phyloP scores from a whole-genome alignment of 352 stramenopile genomes.

The Pythium aphanidermatum region DNA sequence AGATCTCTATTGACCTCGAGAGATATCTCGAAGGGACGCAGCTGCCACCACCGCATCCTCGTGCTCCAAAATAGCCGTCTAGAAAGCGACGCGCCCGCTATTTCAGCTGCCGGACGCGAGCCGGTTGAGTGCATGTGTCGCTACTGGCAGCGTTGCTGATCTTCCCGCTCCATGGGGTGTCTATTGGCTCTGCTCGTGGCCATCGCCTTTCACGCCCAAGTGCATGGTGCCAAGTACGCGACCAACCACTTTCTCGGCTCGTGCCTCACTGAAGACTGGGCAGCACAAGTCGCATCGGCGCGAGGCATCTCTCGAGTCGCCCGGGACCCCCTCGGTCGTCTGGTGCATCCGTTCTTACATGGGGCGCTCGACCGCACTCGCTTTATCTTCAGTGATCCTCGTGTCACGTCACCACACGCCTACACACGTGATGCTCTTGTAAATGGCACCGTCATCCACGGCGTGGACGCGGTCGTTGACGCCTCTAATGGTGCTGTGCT shows the following conservation, averaged over 20 bases:
- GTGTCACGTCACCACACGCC: slow-evolving; percentile 6
- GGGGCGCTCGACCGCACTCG: slow-evolving; percentile 22
- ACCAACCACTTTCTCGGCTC: slow-evolving; percentile 41
- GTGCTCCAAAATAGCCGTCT: no score
- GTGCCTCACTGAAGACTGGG: slow-evolving; percentile 35
- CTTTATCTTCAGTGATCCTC: slow-evolving; percentile 27
- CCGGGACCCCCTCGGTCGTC: slow-evolving; percentile 21
- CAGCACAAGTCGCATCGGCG: slow-evolving; percentile 19
- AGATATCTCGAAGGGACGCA: no score
- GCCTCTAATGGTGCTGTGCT: slow-evolving; percentile 4
- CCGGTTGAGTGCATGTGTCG: no score
- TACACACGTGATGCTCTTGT: slow-evolving; percentile 13
- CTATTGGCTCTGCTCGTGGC: no score
- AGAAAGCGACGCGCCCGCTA: no score
- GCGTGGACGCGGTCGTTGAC: slow-evolving; percentile 12
- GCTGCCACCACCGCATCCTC: no score
- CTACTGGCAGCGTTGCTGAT: no score
- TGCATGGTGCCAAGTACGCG: no score
- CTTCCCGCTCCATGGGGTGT: no score
- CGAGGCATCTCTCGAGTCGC: slow-evolving; percentile 14
- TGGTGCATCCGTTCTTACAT: slow-evolving; percentile 37
- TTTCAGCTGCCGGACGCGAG: no score
- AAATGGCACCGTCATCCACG: slow-evolving; percentile 13
- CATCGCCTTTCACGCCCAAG: no score
- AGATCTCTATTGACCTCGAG: no score